Conservation (phyloP, 2,329 filamentous ascomycete species). For the Raffaelea ambrosiae region DNA sequence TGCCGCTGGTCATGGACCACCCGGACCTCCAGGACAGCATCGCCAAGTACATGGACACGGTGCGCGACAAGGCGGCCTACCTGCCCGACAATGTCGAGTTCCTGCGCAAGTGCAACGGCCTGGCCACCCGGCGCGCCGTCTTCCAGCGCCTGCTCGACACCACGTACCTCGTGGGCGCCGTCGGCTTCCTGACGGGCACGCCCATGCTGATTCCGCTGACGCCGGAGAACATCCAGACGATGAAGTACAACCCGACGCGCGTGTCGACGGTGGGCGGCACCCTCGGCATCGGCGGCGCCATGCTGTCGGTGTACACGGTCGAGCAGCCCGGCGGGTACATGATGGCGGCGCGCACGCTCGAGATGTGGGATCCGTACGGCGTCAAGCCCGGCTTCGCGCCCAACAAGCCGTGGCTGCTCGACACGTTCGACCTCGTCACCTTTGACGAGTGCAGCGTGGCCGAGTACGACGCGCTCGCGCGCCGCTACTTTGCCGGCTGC, state of each 20-base stretch:
- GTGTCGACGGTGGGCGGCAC: constrained; percentile 26
- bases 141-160: constrained; percentile 18
- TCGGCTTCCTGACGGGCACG: constrained; percentile 23
- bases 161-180: constrained; percentile 13
- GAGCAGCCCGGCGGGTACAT: constrained; percentile 29
- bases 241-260: constrained; percentile 26
- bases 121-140: constrained; percentile 14
- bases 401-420: constrained; percentile 25
- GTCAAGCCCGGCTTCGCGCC: neutral
- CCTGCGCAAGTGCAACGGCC: constrained; percentile 19
- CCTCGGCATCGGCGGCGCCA: constrained; percentile 26
- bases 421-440: constrained; percentile 24
- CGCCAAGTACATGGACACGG: constrained; percentile 46
- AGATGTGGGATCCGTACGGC: constrained; percentile 7
- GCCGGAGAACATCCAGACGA: constrained; percentile 16
- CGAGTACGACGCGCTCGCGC: constrained; percentile 18
- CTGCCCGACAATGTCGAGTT: constrained; percentile 38
- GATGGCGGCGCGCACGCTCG: constrained; percentile 21
- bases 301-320: constrained; percentile 26
- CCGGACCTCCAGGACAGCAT: constrained; percentile 32
- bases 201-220: constrained; percentile 12
- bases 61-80: constrained; percentile 47
- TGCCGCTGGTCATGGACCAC: constrained; percentile 17
- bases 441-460: constrained; percentile 25
- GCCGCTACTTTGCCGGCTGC: neutral